Base-by-base conservation (phyloP, 345 rosid species). In the Stellera chamaejasme region DNA sequence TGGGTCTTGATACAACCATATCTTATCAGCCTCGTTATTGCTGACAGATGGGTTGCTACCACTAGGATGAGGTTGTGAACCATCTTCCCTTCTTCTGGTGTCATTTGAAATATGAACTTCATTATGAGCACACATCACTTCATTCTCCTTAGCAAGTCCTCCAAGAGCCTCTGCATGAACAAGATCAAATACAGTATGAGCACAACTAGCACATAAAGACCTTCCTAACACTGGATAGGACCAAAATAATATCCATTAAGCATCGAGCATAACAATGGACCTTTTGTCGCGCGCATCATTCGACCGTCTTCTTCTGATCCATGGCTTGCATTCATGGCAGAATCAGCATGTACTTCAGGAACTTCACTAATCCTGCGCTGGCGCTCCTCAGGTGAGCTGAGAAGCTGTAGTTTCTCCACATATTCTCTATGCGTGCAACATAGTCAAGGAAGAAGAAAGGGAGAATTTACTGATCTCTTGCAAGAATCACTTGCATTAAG, bases 1-100 rank as follows among this genome's bases (percentile, higher is more conserved):
- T 52, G 96, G 97, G 59, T 93, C 99, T 75, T 76, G 81, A 69
- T 93, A 93, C 71, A 65, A 82, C 99, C 99, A 93, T 58, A 80
- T 55, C 54, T 75, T 85, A 47, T 73, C 71, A 1, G 61, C 68
- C 76, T 85, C 96, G 4, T 54, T 52, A 55, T 78, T 74, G 58
- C 51, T 53, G 57, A 69, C 60, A 43, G 79, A 64, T 52, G 67
- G 78, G 66, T 75, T 79, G 56, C 58, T 64, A 52, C 65, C 73
- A 13, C 65, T 64, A 69, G 79, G 54, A 60, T 66, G 74, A 52
- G 69, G 64, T 10, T 76, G 14, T 12, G 70, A 63, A 54, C 43
- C 63, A 59, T 70, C 76, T 55, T 61, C 72, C 58, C 61, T 68
- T 58, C 64, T 72, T 68, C 73, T 80, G 42, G 48, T 48, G 64